Conservation (phyloP, 768 basidiomycete species). For the Mycena rebaudengoi region DNA sequence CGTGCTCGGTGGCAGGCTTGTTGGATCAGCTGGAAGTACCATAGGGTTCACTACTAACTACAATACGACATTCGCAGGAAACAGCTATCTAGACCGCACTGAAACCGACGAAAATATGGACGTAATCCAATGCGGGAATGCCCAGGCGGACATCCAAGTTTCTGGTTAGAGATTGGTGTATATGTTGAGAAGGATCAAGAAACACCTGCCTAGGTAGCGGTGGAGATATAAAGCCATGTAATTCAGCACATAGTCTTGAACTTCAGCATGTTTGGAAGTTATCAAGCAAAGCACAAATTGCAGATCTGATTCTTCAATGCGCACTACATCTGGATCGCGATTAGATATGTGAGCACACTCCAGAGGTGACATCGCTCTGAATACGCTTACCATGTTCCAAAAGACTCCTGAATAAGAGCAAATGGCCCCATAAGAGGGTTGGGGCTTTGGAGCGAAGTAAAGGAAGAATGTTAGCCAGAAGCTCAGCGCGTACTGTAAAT, state of each 20-base stretch:
- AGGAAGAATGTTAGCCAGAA: not conserved
- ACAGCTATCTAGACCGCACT: too few species aligned
- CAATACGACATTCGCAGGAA: too few species aligned
- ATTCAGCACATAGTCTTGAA: slow-evolving; percentile 7
- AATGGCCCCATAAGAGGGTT: not conserved
- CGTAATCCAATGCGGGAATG: not conserved
- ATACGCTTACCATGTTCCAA: not conserved
- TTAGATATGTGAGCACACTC: not conserved
- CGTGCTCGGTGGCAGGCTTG: too few species aligned
- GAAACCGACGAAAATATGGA: too few species aligned
- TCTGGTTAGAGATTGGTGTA: not conserved
- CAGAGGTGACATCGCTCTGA: not conserved
- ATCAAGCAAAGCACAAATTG: slow-evolving; percentile 1
- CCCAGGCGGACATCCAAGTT: not conserved
- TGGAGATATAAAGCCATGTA: not conserved
- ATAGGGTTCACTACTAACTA: too few species aligned
- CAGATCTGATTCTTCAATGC: slow-evolving; percentile 1
- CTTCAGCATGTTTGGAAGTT: not conserved
- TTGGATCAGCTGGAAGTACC: too few species aligned
- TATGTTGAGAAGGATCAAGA: not conserved
- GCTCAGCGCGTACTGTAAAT: not conserved
- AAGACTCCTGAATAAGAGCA: not conserved
- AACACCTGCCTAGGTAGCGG: not conserved
- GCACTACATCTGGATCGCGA: not conserved
- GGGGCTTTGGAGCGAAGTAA: not conserved